Percentiles rank a stretch among this genome's conserved stretches.
Conservation (phyloP, 441 rosid species). For the Croton setiger region DNA sequence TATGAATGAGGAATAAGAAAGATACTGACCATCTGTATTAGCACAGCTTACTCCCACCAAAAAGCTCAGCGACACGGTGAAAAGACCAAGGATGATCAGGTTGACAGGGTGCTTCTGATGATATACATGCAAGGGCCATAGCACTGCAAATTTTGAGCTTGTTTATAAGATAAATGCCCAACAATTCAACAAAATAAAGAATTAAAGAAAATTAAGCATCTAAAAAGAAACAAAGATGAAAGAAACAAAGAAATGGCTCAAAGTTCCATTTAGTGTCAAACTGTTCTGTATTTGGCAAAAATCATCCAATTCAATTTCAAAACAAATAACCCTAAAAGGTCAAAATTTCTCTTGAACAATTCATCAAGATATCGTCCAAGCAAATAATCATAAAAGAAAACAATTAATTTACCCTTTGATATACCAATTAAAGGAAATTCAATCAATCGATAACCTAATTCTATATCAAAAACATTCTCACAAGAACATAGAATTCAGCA, state of each 20-base stretch:
- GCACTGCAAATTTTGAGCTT: conserved; percentile 46
- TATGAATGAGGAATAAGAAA: background rate
- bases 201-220: background rate
- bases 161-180: conserved; percentile 11
- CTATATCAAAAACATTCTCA: background rate
- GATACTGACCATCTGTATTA: conserved; percentile 67
- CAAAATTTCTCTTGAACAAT: too few relatives aligned
- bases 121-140: conserved; percentile 84
- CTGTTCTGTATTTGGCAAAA: too few relatives aligned
- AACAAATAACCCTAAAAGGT: background rate
- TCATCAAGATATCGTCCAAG: too few relatives aligned
- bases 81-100: conserved; percentile 76
- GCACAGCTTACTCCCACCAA: conserved; percentile 89
- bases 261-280: too few relatives aligned
- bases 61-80: conserved; percentile 80
- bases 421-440: background rate
- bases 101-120: conserved; percentile 96
- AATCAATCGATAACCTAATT: background rate
- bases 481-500: background rate
- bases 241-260: too few relatives aligned
- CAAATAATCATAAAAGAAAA: background rate
- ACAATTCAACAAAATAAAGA: background rate
- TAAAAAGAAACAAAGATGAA: background rate
- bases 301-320: background rate
- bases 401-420: background rate